These are phyloP conservation scores for Saussurea involucrata DNA, from an alignment of 129 eudicot species.

Conservation along the genomic window DNA sequence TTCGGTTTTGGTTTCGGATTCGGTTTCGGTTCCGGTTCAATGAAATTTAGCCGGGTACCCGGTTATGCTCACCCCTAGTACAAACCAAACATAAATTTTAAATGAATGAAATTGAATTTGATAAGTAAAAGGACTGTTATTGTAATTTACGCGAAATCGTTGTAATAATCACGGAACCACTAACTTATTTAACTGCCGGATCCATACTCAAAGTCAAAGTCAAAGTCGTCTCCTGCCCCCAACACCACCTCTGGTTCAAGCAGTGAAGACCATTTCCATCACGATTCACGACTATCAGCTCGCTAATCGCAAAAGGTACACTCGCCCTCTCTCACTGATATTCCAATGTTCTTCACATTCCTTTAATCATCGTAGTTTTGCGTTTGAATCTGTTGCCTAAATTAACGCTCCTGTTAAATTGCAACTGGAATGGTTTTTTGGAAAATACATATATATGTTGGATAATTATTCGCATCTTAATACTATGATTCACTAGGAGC, in stretches of 20 bases:
- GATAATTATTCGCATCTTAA: neutral
- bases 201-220: neutral
- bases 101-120: too few relatives aligned
- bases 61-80: too few relatives aligned
- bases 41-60: too few relatives aligned
- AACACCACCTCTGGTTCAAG: neutral
- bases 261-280: neutral
- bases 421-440: neutral
- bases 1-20: too few relatives aligned
- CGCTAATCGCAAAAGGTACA: slow-evolving; percentile 2
- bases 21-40: too few relatives aligned
- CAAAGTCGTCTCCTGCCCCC: slow-evolving; percentile 12
- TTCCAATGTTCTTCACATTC: neutral
- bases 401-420: neutral
- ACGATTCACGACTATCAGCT: neutral
- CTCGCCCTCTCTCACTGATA: neutral
- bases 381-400: neutral
- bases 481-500: neutral
- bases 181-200: neutral
- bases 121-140: neutral
- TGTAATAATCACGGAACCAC: neutral
- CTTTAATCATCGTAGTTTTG: neutral
- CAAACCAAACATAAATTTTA: too few relatives aligned
- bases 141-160: neutral
- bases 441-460: neutral